Evolutionary conservation across 164 flowering plant species (phyloP).

Genomic region (Vitis rotundifolia): DNA sequence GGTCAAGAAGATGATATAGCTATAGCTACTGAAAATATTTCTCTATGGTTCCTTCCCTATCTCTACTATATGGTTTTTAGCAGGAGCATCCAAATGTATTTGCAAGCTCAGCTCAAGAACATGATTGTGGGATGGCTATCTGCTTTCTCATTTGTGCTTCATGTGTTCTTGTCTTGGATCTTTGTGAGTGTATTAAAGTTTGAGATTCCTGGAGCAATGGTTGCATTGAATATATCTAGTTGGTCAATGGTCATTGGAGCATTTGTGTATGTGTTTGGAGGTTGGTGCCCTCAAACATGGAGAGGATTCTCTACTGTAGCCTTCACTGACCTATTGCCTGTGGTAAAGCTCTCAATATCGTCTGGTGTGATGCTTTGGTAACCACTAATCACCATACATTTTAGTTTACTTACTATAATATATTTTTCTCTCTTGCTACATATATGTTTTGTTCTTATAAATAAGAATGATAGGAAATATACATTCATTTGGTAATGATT

Average conservation of each 20-base stretch:
- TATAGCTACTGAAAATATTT: conserved; percentile 24
- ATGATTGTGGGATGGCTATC: conserved; percentile 35
- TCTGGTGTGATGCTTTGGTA: conserved; percentile 35
- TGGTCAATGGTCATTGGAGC: conserved; percentile 30
- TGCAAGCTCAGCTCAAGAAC: conserved; percentile 54
- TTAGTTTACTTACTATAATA: background rate
- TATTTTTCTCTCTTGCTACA: too few relatives aligned
- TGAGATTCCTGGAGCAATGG: conserved; percentile 46
- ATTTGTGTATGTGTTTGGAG: conserved; percentile 27
- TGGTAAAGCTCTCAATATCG: conserved; percentile 27
- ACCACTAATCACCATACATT: background rate
- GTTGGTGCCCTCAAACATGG: conserved; percentile 31
- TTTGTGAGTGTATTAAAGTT: conserved; percentile 25
- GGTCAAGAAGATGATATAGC: conserved; percentile 32
- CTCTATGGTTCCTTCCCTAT: conserved; percentile 44
- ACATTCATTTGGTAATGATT: too few relatives aligned
- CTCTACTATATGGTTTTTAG: conserved; percentile 24
- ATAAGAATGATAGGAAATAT: too few relatives aligned
- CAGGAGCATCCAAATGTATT: conserved; percentile 38
- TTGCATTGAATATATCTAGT: conserved; percentile 27
- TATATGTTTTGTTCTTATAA: too few relatives aligned
- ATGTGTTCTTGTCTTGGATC: conserved; percentile 42
- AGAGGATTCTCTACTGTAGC: conserved; percentile 22
- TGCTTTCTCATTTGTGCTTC: conserved; percentile 23
- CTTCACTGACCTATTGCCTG: conserved; percentile 24